These are phyloP conservation scores for Panicum hallii DNA, from an alignment of 202 grass and related monocot genomes.

Conservation along the genomic window DNA sequence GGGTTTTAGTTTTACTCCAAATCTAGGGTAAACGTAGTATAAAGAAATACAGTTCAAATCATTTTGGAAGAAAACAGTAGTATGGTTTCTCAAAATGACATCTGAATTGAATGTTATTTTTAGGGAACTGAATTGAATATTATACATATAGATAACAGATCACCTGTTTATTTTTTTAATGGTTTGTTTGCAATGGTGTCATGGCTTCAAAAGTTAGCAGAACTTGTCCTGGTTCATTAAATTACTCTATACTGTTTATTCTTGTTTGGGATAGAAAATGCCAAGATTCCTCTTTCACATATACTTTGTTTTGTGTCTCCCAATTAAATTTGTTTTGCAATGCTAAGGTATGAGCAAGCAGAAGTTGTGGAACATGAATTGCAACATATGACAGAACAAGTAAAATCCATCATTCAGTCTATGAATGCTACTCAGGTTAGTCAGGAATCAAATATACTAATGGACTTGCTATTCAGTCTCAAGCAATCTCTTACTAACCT, in stretches of 20 bases:
- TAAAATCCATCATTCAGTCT: conserved; percentile 96
- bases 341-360: conserved; percentile 80
- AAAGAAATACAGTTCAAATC: conserved; percentile 6
- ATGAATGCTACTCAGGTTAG: conserved; percentile 86
- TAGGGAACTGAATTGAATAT: neutral
- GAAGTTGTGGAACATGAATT: conserved; percentile 89
- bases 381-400: conserved; percentile 97
- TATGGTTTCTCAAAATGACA: neutral
- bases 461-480: conserved; percentile 3
- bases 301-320: neutral
- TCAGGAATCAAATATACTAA: conserved; percentile 18
- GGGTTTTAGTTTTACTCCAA: conserved; percentile 18
- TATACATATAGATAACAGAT: neutral
- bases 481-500: conserved; percentile 29
- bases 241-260: neutral
- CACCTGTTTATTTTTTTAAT: neutral
- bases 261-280: neutral
- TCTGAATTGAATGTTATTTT: neutral
- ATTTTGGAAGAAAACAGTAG: neutral
- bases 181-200: neutral
- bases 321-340: conserved; percentile 38
- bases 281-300: neutral
- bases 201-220: neutral
- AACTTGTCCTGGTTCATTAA: neutral
- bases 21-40: neutral